Evolutionary conservation across 2,329 filamentous ascomycete genomes (phyloP), one percentile per base, ranked within the genome.

Genomic region (Claviceps digitariae): DNA sequence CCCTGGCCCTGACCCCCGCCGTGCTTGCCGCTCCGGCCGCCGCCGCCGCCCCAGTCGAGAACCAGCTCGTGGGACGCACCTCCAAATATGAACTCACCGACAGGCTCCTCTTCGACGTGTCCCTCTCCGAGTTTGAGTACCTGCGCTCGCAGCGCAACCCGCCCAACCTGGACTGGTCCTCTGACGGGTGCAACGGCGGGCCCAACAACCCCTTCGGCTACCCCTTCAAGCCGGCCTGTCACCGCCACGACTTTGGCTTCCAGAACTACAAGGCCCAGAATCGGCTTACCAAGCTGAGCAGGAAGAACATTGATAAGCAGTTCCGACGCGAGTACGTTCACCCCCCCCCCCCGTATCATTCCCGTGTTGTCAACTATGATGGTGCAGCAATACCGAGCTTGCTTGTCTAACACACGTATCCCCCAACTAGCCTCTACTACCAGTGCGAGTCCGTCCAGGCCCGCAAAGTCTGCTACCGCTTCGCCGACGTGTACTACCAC

Each of bases 171-270:
- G 61, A 69, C 62, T 74, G 71, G 72, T 55, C 57, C 4, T 71
- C 71, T 1, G 70, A 74, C 51, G 69, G 67, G 46, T 74, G 72
- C 66, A 69, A 68, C 4, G 59, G 57, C 0, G 69, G 71, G 1
- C 71, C 71, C 0, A 68, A 74, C 50, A 73, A 72, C 57, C 72
- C 72, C 0, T 66, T 70, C 31, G 67, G 68, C 2, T 76, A 72
- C 59, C 64, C 69, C 12, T 76, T 74, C 41, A 25, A 63, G 3
- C 69, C 67, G 0, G 71, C 68, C 13, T 78, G 76, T 66, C 63
- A 75, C 55, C 74, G 78, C 7, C 77, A 81, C 55, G 78, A 81
- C 59, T 81, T 81, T 61, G 76, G 76, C 1, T 77, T 77, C 61
- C 65, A 69, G 20, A 81, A 81, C 64, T 79, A 72, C 61, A 74